These are phyloP conservation scores for Amaranthus palmeri DNA, from an alignment of 148 eudicot genomes.

Conservation along the genomic window DNA sequence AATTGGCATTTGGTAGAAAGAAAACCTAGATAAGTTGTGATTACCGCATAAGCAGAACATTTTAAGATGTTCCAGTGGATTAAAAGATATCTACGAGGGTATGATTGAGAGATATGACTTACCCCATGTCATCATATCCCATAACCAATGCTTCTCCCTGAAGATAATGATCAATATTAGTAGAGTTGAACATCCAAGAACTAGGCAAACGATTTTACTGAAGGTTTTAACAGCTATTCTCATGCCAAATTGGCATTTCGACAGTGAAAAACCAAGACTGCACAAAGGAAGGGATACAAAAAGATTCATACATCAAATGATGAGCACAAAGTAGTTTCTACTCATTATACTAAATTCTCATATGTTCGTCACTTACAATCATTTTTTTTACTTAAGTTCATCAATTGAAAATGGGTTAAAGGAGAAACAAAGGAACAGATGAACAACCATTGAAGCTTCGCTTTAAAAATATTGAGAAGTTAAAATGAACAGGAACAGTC, in stretches of 20 bases:
- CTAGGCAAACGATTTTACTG: not conserved
- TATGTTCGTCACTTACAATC: not conserved
- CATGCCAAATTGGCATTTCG: not conserved
- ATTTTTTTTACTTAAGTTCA: not conserved
- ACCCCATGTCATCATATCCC: conserved; percentile 99
- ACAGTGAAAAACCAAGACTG: not conserved
- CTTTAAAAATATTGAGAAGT: not conserved
- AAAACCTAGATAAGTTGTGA: too few relatives aligned
- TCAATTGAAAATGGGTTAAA: not conserved
- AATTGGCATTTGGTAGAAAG: too few relatives aligned
- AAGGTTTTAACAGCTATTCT: not conserved
- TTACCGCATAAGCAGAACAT: too few relatives aligned
- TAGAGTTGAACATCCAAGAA: not conserved
- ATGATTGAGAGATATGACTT: conserved; percentile 22
- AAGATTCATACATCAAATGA: not conserved
- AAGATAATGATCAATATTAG: conserved; percentile 9
- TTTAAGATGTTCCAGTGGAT: too few relatives aligned
- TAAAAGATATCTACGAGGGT: conserved; percentile 1
- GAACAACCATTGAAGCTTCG: not conserved
- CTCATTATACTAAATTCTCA: not conserved
- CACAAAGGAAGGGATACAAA: not conserved
- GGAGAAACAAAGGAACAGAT: not conserved
- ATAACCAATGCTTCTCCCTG: conserved; percentile 96
- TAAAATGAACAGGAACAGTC: not conserved
- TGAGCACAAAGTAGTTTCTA: not conserved